These are phyloP conservation scores for Houttuynia cordata DNA, from an alignment of 164 flowering plant genomes.

Conservation along the genomic window DNA sequence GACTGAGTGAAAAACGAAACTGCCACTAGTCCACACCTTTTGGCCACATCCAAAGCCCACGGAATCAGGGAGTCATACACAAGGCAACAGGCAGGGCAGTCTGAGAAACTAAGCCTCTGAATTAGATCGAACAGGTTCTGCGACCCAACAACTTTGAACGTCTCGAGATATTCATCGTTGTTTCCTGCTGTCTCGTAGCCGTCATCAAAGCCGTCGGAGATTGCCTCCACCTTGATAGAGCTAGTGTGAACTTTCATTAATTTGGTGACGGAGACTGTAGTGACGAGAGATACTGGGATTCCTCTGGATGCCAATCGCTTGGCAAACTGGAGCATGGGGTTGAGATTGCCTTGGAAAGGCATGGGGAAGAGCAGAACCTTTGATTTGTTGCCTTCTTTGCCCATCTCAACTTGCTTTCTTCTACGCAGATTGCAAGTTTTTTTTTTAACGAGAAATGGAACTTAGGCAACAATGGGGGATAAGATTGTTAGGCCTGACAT, in stretches of 20 bases:
- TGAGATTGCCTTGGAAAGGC: slow-evolving; percentile 3
- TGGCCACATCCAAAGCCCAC: slow-evolving; percentile 8
- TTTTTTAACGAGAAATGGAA: too few relatives aligned
- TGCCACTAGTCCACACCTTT: not conserved
- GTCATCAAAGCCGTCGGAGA: slow-evolving; percentile 1
- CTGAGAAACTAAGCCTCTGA: not conserved
- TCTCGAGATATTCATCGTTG: not conserved
- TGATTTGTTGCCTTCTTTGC: not conserved
- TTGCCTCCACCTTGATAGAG: not conserved
- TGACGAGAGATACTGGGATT: not conserved
- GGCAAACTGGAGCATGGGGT: slow-evolving; percentile 4
- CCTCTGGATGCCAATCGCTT: slow-evolving; percentile 2
- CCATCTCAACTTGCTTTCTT: not conserved
- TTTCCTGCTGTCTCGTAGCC: not conserved
- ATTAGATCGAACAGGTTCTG: not conserved
- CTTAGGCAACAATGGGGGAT: too few relatives aligned
- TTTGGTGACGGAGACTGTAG: not conserved
- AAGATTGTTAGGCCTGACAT: too few relatives aligned
- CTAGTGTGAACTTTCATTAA: not conserved
- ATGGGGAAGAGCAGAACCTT: slow-evolving; percentile 1
- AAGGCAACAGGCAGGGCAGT: slow-evolving; percentile 4
- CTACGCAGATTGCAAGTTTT: too few relatives aligned
- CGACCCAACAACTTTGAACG: not conserved
- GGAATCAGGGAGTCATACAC: slow-evolving; percentile 9
- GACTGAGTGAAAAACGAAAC: slow-evolving; percentile 11